These are phyloP conservation scores for Hygrocybe coccinea DNA, from an alignment of 768 basidiomycete species.

Conservation along the genomic window DNA sequence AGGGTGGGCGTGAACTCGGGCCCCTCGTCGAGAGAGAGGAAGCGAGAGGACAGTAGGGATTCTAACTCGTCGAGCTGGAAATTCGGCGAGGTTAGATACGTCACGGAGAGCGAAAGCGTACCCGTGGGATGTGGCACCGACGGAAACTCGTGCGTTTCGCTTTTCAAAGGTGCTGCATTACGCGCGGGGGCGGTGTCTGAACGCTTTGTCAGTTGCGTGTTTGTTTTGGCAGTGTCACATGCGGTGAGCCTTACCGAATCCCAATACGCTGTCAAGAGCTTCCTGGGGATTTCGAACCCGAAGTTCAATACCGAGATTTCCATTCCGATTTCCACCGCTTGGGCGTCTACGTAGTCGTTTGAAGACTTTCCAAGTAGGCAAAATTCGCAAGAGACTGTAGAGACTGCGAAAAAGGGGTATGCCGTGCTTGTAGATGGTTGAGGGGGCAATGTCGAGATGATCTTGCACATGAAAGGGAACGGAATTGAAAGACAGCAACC, in stretches of 20 bases:
- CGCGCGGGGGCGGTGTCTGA: conserved; percentile 39
- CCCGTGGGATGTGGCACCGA: conserved; percentile 66
- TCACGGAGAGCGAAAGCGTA: conserved; percentile 53
- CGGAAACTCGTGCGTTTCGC: conserved; percentile 56
- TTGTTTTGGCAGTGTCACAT: not conserved
- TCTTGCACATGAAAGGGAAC: conserved; percentile 16
- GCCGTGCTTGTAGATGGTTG: conserved; percentile 81
- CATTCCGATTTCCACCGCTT: conserved; percentile 35
- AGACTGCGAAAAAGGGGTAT: conserved; percentile 78
- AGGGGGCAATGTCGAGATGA: conserved; percentile 52
- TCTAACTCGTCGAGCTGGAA: conserved; percentile 77
- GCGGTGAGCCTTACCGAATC: conserved; percentile 30
- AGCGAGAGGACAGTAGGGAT: conserved; percentile 66
- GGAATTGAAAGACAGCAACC: conserved; percentile 48
- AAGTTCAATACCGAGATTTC: conserved; percentile 46
- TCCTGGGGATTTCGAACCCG: conserved; percentile 36
- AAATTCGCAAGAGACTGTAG: conserved; percentile 64
- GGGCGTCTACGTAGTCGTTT: conserved; percentile 50
- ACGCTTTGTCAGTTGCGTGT: not conserved
- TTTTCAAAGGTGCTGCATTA: conserved; percentile 37
- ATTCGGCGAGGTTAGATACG: conserved; percentile 61
- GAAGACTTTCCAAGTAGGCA: conserved; percentile 73
- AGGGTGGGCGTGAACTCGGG: conserved; percentile 69
- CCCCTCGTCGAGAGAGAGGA: conserved; percentile 64
- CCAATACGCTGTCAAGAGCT: conserved; percentile 23